Evolutionary conservation across 148 eudicot genomes (phyloP).

Genomic region (Rhododendron molle): DNA sequence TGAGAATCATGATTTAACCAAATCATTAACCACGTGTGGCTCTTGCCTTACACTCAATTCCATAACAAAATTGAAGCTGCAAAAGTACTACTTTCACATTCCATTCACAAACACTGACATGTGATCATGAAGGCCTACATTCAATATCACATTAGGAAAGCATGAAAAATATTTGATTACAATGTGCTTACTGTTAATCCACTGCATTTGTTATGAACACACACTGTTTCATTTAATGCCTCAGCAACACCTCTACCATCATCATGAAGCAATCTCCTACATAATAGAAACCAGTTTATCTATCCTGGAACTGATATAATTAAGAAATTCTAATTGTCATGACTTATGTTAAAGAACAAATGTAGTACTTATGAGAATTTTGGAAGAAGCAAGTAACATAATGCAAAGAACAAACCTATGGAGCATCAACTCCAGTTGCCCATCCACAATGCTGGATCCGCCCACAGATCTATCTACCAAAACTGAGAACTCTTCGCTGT

Average conservation of each 20-base stretch:
- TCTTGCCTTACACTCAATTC: not conserved
- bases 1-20: not conserved
- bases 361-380: not conserved
- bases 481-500: conserved; percentile 62
- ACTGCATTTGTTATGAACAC: conserved; percentile 47
- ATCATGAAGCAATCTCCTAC: conserved; percentile 81
- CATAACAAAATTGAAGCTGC: not conserved
- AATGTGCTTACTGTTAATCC: conserved; percentile 66
- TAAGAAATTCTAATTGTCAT: not conserved
- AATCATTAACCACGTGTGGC: not conserved
- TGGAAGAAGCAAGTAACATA: not conserved
- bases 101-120: not conserved
- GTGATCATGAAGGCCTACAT: not conserved
- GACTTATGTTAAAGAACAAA: not conserved
- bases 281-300: conserved; percentile 16
- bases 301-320: not conserved
- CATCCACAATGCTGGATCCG: conserved; percentile 88
- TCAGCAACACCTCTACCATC: conserved; percentile 89
- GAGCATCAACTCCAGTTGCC: conserved; percentile 93
- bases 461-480: conserved; percentile 95
- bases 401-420: conserved; percentile 53
- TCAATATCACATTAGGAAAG: not conserved
- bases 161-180: not conserved
- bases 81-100: not conserved
- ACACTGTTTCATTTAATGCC: conserved; percentile 85